Evolutionary conservation across 441 rosid species (phyloP), one percentile per base, ranked within the genome.

Genomic region (Geranium incanum): DNA sequence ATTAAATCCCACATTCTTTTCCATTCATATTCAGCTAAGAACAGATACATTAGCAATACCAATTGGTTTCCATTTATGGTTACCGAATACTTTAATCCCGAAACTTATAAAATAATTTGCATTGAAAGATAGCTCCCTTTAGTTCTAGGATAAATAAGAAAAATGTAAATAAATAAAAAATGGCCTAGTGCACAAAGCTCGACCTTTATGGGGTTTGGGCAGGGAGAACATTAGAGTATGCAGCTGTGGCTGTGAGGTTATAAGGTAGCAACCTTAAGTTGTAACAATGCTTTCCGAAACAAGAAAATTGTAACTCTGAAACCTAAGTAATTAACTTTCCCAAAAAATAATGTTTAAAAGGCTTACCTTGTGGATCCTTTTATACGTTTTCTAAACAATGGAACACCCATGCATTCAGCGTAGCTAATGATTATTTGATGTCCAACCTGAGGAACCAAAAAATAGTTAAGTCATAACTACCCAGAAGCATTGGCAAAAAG

Each of bases 351-450:
- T 68, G 64, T 23, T 39, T 70, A 78, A 80, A 72, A 28, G 68
- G 73, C 83, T 86, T 84, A 87, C 99, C 93, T 88, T 1, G 90
- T 80, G 74, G 95, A 88, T 77, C 99, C 99, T 80, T 74, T 81
- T 76, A 91, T 95, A 70, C 90, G 80, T 81, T 94, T 86, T 70
- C 97, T 78, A 68, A 95, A 92, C 80, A 95, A 79, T 8, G 99
- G 96, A 76, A 95, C 70, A 63, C 93, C 92, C 90, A 91, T 92
- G 76, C 98, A 95, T 75, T 92, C 89, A 0, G 96, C 98, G 67
- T 90, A 95, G 59, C 95, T 79, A 70, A 82, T 93, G 77, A 95
- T 73, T 76, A 95, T 90, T 75, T 92, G 97, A 77, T 95, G 99
- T 62, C 98, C 99, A 23, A 92, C 98, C 96, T 95, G 78, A 48